Evolutionary conservation across 2,329 filamentous ascomycete species (phyloP).

Genomic region (Fusarium multiceps): DNA sequence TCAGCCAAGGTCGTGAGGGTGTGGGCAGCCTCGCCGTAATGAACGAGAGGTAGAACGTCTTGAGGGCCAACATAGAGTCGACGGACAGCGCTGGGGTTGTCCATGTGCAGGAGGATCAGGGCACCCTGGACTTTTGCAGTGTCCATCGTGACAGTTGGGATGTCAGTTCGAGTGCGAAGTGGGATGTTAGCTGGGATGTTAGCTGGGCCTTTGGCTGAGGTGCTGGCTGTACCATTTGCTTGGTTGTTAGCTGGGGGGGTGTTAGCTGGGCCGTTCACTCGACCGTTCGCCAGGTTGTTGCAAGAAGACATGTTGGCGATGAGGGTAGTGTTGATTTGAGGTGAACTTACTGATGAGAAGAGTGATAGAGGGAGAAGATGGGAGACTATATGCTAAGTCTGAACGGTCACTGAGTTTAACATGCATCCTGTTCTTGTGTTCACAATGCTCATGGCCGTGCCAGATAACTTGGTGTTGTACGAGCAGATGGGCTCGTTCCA

Average conservation of each 20-base stretch:
- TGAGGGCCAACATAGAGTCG: not conserved
- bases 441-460: not conserved
- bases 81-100: not conserved
- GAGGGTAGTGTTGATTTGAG: too few relatives aligned
- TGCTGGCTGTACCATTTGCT: too few relatives aligned
- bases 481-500: not conserved
- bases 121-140: not conserved
- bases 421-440: not conserved
- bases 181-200: not conserved
- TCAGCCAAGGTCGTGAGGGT: not conserved
- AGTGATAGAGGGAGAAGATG: not conserved
- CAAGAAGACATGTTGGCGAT: not conserved
- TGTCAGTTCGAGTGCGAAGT: not conserved
- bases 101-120: not conserved
- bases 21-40: not conserved
- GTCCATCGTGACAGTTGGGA: not conserved
- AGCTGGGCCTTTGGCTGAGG: too few relatives aligned
- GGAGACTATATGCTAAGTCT: not conserved
- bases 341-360: not conserved
- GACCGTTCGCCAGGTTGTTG: not conserved
- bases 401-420: not conserved
- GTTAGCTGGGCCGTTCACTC: not conserved
- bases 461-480: not conserved
- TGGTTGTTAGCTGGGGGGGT: not conserved
- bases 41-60: not conserved